Evolutionary conservation across 1,284 basidiomycete species (phyloP).

Genomic region (Quambalaria eucalypti): DNA sequence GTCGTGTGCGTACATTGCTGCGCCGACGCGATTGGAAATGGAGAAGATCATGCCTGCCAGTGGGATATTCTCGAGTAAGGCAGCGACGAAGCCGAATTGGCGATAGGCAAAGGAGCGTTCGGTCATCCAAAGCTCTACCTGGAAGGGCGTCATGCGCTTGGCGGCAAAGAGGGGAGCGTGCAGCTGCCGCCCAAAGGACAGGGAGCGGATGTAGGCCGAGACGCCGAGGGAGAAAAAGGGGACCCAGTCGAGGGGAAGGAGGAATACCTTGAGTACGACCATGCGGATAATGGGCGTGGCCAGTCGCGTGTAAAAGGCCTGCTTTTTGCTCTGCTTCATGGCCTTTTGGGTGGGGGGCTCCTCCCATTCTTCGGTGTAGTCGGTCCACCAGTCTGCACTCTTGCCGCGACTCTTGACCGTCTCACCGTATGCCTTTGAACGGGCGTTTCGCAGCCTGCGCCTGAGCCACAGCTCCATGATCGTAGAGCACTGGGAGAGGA

Average conservation of each 20-base stretch:
- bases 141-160: constrained; percentile 38
- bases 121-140: constrained; percentile 40
- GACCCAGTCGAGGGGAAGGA: constrained; percentile 37
- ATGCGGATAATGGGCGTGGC: constrained; percentile 25
- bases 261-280: constrained; percentile 25
- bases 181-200: constrained; percentile 21
- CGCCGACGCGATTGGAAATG: constrained; percentile 43
- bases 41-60: constrained; percentile 35
- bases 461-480: constrained; percentile 41
- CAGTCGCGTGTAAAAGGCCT: constrained; percentile 25
- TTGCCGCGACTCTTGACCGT: constrained; percentile 41
- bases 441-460: constrained; percentile 21
- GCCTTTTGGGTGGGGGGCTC: constrained; percentile 36
- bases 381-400: constrained; percentile 38
- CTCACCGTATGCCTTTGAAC: constrained; percentile 31
- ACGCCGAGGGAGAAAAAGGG: constrained; percentile 33
- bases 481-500: constrained; percentile 34
- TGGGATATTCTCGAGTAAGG: constrained; percentile 37
- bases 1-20: constrained; percentile 46
- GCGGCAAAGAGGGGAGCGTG: constrained; percentile 33
- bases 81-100: constrained; percentile 34
- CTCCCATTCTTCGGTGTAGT: constrained; percentile 39
- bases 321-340: constrained; percentile 27
- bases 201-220: constrained; percentile 22
- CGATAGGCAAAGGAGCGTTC: constrained; percentile 36